Evolutionary conservation across 2,329 filamentous ascomycete genomes (phyloP).

Genomic region (Gaeumannomyces tritici): DNA sequence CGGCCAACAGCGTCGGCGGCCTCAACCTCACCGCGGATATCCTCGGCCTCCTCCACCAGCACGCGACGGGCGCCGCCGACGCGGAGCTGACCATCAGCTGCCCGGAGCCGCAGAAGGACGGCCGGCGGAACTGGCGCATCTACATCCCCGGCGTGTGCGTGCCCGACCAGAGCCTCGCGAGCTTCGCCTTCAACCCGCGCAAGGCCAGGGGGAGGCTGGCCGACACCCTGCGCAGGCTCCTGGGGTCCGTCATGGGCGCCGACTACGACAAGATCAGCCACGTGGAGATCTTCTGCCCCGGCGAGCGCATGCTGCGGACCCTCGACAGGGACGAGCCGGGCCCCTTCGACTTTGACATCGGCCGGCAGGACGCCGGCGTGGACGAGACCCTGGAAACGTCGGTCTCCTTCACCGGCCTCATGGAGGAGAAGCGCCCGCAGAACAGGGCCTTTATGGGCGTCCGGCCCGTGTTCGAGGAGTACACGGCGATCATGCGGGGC

Average conservation of each 20-base stretch:
- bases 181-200: not conserved
- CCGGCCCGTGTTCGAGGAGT: slow-evolving; percentile 10
- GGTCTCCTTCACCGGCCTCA: not conserved
- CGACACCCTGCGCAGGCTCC: not conserved
- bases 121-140: not conserved
- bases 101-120: not conserved
- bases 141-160: not conserved
- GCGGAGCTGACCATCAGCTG: not conserved
- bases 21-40: not conserved
- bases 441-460: slow-evolving; percentile 9
- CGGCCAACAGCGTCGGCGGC: not conserved
- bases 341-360: not conserved
- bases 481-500: slow-evolving; percentile 4
- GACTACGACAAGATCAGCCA: not conserved
- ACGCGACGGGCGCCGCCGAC: too few relatives aligned
- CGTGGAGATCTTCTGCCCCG: slow-evolving; percentile 5
- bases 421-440: not conserved
- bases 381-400: not conserved
- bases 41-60: not conserved
- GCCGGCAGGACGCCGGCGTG: not conserved
- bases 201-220: not conserved
- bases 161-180: not conserved
- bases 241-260: not conserved
- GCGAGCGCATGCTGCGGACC: slow-evolving; percentile 2
- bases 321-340: too few relatives aligned